Evolutionary conservation across 1,284 basidiomycete species (phyloP), one percentile per base, ranked within the genome.

Genomic region (Gomphus bonarii): DNA sequence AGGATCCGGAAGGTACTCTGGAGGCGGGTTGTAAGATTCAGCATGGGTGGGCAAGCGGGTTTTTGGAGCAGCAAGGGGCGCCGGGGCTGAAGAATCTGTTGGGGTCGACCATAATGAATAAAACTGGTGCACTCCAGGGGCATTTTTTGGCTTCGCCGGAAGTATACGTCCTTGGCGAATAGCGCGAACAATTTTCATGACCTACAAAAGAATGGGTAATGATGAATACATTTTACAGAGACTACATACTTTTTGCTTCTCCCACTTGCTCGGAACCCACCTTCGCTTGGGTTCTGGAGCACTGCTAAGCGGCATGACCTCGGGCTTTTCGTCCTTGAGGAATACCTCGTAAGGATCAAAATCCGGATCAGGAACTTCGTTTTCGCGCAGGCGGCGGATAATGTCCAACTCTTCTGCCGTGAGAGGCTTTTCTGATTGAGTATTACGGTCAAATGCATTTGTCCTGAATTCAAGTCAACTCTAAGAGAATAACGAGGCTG

Each of bases 141-240:
- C 74, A 4, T 80, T 75, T 68, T 84, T 88, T 3, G 93, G 91
- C 71, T 94, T 97, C 63, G 88, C 85, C 46, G 94, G 89, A 5
- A 93, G 68, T 63, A 99, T 99, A 36, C 92, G 85, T 42, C 97
- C 97, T 73, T 94, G 85, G 22, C 97, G 86, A 66, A 99, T 99
- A 14, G 95, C 95, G 55, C 95, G 92, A 60, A 99, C 95, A 64
- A 99, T 98, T 81, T 99, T 99, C 94, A 99, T 97, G 63, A 99
- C 83, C 91, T 95, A 61, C 31, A 42, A 38, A 47, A 58, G 51
- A 63, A 50, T 42, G 66, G 52, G 47, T 54, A 52, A 47, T 28
- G 51, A 48, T 38, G 51, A 16, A 48, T 30, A 31, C 28, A n/a
- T 30, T 30, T n/a, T 3, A n/a, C 16, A 31, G 20, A n/a, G n/a